These are phyloP conservation scores for Corynascus novoguineensis DNA, from an alignment of 495 filamentous ascomycete species.

Conservation along the genomic window DNA sequence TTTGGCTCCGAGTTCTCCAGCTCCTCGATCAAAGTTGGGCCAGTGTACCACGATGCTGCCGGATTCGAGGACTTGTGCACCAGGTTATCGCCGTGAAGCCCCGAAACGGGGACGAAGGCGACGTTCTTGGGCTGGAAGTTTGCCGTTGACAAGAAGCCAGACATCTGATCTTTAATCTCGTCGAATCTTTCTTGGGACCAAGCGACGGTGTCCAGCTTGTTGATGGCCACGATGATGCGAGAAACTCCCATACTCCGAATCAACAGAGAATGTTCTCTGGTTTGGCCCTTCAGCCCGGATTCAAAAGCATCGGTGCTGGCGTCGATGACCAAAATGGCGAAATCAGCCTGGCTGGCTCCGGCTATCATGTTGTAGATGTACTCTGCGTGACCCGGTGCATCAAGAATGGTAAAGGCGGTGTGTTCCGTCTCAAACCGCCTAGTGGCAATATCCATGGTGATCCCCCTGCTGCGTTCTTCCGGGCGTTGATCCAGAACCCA, in stretches of 20 bases:
- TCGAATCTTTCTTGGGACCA: conserved; percentile 80
- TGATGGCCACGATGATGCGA: conserved; percentile 80
- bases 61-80: conserved; percentile 52
- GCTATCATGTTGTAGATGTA: conserved; percentile 99
- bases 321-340: conserved; percentile 92
- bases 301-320: conserved; percentile 84
- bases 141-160: conserved; percentile 71
- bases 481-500: conserved; percentile 91
- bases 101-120: conserved; percentile 82
- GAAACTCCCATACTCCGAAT: conserved; percentile 89
- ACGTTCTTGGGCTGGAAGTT: conserved; percentile 77
- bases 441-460: conserved; percentile 96
- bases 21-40: conserved; percentile 72
- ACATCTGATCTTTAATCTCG: conserved; percentile 78
- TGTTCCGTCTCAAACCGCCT: conserved; percentile 86
- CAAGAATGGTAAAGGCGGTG: conserved; percentile 86
- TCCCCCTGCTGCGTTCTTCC: conserved; percentile 80
- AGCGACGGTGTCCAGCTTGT: conserved; percentile 81
- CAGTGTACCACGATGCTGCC: conserved; percentile 68
- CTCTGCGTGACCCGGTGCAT: conserved; percentile 89
- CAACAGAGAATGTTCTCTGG: conserved; percentile 85
- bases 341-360: conserved; percentile 90
- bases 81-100: conserved; percentile 82
- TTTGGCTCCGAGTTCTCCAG: conserved; percentile 74
- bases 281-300: conserved; percentile 87